These are phyloP conservation scores for Cryptococcus maquisensis DNA, from an alignment of 1,284 basidiomycete genomes.

Conservation along the genomic window DNA sequence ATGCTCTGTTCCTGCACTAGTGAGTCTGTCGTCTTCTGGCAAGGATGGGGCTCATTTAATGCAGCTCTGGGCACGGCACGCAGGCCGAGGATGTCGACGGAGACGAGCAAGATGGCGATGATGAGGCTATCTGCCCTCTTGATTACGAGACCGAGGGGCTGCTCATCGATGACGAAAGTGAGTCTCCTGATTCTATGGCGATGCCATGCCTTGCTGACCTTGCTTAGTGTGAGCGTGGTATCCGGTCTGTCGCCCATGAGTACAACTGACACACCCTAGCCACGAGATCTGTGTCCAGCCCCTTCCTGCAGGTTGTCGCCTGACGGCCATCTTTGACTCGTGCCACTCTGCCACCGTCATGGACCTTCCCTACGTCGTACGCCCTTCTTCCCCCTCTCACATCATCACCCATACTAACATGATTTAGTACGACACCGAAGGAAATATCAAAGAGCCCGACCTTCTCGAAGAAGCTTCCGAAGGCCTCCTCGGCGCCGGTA, in stretches of 20 bases:
- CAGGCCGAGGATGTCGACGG: slow-evolving; percentile 67
- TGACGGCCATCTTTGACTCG: slow-evolving; percentile 80
- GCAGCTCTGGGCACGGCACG: slow-evolving; percentile 69
- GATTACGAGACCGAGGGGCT: slow-evolving; percentile 68
- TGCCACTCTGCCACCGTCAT: slow-evolving; percentile 52
- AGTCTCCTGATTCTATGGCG: slow-evolving; percentile 6
- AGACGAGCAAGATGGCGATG: slow-evolving; percentile 55
- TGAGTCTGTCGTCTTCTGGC: slow-evolving; percentile 44
- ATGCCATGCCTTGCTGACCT: not conserved
- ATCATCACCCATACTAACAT: not conserved
- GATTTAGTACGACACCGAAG: slow-evolving; percentile 77
- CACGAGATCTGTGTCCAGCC: slow-evolving; percentile 57
- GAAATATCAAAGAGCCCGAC: slow-evolving; percentile 89
- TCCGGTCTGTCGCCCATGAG: not conserved
- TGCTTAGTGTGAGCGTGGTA: slow-evolving; percentile 13
- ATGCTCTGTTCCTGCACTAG: slow-evolving; percentile 89
- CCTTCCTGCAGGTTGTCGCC: slow-evolving; percentile 74
- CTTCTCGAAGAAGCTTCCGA: slow-evolving; percentile 70
- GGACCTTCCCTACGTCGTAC: slow-evolving; percentile 55
- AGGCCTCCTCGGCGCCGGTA: slow-evolving; percentile 56
- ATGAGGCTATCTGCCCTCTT: slow-evolving; percentile 78
- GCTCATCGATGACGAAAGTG: slow-evolving; percentile 75
- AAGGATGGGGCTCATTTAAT: slow-evolving; percentile 2
- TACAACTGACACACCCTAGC: slow-evolving; percentile 1
- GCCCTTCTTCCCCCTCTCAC: slow-evolving; percentile 21